phyloP scores from a whole-genome alignment of 1,139 yeast genomes.

The Candida glucosophila region DNA sequence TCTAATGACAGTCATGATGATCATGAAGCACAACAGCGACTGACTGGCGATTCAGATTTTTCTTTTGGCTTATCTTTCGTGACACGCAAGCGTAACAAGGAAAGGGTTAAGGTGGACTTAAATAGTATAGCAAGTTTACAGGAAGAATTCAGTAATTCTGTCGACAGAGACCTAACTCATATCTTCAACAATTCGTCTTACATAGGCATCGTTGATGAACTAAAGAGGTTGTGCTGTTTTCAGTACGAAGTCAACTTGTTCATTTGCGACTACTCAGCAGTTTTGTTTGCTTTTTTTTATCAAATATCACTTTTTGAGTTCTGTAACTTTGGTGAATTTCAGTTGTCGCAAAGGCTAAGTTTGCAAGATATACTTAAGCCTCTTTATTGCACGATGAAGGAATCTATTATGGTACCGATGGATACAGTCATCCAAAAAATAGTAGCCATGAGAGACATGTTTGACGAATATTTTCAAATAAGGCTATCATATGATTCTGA shows the following conservation, averaged over 20 bases:
- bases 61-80: too few species aligned
- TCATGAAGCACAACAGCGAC: neutral
- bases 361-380: slow-evolving; percentile 21
- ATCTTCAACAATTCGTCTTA: slow-evolving; percentile 63
- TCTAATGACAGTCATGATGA: neutral
- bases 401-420: slow-evolving; percentile 8
- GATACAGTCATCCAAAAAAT: slow-evolving; percentile 18
- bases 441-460: slow-evolving; percentile 61
- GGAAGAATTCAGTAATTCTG: slow-evolving; percentile 35
- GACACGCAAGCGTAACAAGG: too few species aligned
- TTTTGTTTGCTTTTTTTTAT: slow-evolving; percentile 65
- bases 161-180: slow-evolving; percentile 51
- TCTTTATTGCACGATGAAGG: slow-evolving; percentile 9
- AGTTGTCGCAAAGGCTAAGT: slow-evolving; percentile 30
- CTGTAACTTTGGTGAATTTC: slow-evolving; percentile 68
- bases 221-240: slow-evolving; percentile 63
- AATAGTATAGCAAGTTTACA: slow-evolving; percentile 52
- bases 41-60: too few species aligned
- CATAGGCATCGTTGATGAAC: slow-evolving; percentile 76
- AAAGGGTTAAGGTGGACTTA: slow-evolving; percentile 33
- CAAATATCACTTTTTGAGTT: slow-evolving; percentile 75
- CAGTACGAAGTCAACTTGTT: slow-evolving; percentile 75
- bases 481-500: slow-evolving; percentile 20
- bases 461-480: slow-evolving; percentile 67
- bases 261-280: slow-evolving; percentile 71